A percentile compares a stretch with the other conserved stretches of the same genome.
phyloP scores from a whole-genome alignment of 2,329 filamentous ascomycete species.

The Pseudofabraea citricarpa region DNA sequence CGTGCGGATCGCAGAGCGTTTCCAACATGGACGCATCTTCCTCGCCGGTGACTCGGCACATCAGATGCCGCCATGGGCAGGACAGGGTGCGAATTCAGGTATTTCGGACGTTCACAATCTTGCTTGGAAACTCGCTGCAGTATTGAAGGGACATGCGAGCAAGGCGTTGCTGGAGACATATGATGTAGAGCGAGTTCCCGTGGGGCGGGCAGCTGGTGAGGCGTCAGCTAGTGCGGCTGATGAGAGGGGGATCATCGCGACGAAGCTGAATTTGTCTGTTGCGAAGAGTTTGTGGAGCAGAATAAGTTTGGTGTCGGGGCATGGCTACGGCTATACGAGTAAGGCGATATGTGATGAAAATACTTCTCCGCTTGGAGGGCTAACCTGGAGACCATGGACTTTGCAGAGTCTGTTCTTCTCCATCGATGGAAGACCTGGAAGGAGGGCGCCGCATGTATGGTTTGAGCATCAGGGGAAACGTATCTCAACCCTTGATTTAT shows the following conservation, averaged over 20 bases:
- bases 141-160: conserved; percentile 20
- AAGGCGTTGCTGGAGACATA: conserved; percentile 32
- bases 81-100: conserved; percentile 35
- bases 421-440: conserved; percentile 25
- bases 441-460: conserved; percentile 29
- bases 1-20: conserved; percentile 23
- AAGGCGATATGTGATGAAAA: conserved; percentile 6
- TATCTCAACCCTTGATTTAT: conserved; percentile 28
- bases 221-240: conserved; percentile 8
- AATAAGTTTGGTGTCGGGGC: conserved; percentile 5
- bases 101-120: conserved; percentile 37
- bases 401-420: conserved; percentile 19
- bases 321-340: conserved; percentile 12
- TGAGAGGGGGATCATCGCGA: conserved; percentile 8
- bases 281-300: conserved; percentile 1
- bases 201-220: conserved; percentile 19
- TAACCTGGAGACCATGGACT: conserved; percentile 26
- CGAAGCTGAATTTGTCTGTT: conserved; percentile 1
- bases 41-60: conserved; percentile 47
- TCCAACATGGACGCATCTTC: conserved; percentile 28
- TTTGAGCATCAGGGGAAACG: conserved; percentile 17
- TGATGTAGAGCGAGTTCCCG: conserved; percentile 32
- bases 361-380: conserved; percentile 13
- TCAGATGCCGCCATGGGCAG: conserved; percentile 40
- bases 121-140: conserved; percentile 36